These are phyloP conservation scores for Amyloporia xantha DNA, from an alignment of 768 basidiomycete species.

Conservation along the genomic window DNA sequence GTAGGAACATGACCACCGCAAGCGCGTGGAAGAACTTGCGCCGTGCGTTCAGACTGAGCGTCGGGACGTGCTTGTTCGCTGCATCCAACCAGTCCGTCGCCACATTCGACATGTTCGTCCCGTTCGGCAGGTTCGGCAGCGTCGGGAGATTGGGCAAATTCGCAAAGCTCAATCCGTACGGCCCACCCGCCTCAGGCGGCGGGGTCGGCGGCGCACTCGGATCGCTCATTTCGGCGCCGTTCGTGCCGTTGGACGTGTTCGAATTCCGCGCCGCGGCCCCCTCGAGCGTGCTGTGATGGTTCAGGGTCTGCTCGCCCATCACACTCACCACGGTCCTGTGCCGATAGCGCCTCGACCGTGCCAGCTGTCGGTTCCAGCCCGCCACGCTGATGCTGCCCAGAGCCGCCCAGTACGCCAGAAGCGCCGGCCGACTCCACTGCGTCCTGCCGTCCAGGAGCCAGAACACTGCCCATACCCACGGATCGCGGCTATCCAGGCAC, in stretches of 20 bases:
- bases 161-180: conserved; percentile 26
- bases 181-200: conserved; percentile 16
- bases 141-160: conserved; percentile 39
- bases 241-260: neutral
- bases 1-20: conserved; percentile 94
- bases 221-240: conserved; percentile 23
- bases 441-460: conserved; percentile 72
- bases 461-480: conserved; percentile 80
- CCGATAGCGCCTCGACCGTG: conserved; percentile 64
- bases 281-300: conserved; percentile 1
- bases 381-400: conserved; percentile 81
- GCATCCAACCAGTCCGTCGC: conserved; percentile 67
- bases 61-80: conserved; percentile 86
- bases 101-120: conserved; percentile 44
- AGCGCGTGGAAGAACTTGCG: conserved; percentile 96
- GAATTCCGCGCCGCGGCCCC: neutral
- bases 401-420: conserved; percentile 82
- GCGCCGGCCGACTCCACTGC: conserved; percentile 70
- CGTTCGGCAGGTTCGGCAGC: conserved; percentile 42
- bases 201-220: conserved; percentile 12
- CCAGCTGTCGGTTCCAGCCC: conserved; percentile 91
- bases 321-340: conserved; percentile 33
- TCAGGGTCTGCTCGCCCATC: conserved; percentile 20
- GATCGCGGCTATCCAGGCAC: conserved; percentile 74
- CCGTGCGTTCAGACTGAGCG: conserved; percentile 83